These are phyloP conservation scores for Metschnikowia koreensis DNA, from an alignment of 805 yeast species.

Conservation along the genomic window DNA sequence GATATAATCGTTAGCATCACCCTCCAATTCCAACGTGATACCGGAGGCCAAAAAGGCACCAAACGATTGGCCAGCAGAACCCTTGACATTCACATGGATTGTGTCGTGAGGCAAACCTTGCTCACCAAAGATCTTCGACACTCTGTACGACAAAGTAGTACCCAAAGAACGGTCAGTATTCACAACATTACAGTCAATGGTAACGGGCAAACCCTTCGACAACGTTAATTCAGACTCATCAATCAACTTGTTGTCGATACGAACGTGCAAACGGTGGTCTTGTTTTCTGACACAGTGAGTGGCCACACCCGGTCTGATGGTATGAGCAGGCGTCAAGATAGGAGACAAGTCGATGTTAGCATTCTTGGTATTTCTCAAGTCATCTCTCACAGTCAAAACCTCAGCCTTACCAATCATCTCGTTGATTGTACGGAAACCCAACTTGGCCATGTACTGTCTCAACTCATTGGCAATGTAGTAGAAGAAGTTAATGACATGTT, in stretches of 20 bases:
- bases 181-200: conserved; percentile 87
- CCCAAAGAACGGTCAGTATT: conserved; percentile 97
- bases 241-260: conserved; percentile 91
- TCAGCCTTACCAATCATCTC: conserved; percentile 99
- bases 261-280: conserved; percentile 89
- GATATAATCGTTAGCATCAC: conserved; percentile 97
- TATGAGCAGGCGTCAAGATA: conserved; percentile 93
- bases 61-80: conserved; percentile 97
- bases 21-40: conserved; percentile 90
- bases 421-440: conserved; percentile 92
- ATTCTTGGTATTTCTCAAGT: conserved; percentile 82
- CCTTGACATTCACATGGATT: conserved; percentile 84
- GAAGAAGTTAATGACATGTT: conserved; percentile 96
- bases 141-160: conserved; percentile 89
- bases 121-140: conserved; percentile 91
- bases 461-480: conserved; percentile 91
- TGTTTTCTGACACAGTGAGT: conserved; percentile 89
- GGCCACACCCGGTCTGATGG: conserved; percentile 94
- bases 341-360: conserved; percentile 90
- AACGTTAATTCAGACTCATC: conserved; percentile 95
- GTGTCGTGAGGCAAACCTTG: conserved; percentile 94
- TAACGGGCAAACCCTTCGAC: conserved; percentile 93
- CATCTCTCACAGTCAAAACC: conserved; percentile 80
- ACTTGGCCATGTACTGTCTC: conserved; percentile 87
- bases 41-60: conserved; percentile 98